Evolutionary conservation across 2,329 filamentous ascomycete genomes (phyloP).

Genomic region (Huntiella decipiens): DNA sequence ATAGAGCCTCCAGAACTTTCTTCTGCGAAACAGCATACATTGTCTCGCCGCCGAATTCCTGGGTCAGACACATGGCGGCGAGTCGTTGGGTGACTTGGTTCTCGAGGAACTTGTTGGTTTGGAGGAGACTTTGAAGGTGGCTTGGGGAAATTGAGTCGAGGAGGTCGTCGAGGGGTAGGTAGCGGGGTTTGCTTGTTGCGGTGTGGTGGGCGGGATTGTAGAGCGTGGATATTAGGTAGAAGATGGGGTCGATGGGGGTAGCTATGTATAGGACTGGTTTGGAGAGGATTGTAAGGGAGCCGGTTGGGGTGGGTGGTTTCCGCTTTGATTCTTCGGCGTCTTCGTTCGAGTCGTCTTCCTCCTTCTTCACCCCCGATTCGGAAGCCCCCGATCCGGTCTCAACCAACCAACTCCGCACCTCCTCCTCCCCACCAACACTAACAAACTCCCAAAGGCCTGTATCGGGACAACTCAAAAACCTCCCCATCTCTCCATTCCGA

Average conservation of each 20-base stretch:
- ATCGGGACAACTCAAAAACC: conserved; percentile 33
- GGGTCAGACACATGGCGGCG: conserved; percentile 55
- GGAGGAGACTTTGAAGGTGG: conserved; percentile 40
- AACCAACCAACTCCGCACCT: conserved; percentile 41
- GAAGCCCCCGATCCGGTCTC: conserved; percentile 16
- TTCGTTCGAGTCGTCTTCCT: background rate
- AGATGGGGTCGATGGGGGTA: conserved; percentile 67
- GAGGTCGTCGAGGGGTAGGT: conserved; percentile 53
- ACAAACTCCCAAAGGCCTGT: conserved; percentile 48
- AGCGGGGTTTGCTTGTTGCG: conserved; percentile 33
- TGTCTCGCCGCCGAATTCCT: conserved; percentile 63
- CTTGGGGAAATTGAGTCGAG: conserved; percentile 42
- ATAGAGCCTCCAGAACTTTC: conserved; percentile 47
- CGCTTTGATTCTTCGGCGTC: background rate
- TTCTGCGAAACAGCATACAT: conserved; percentile 65
- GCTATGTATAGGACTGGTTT: conserved; percentile 63
- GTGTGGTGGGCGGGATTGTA: conserved; percentile 22
- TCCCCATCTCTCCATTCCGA: too few relatives aligned
- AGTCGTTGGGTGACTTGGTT: conserved; percentile 44
- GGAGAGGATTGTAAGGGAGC: conserved; percentile 4
- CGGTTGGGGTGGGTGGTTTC: conserved; percentile 1
- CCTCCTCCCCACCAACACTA: conserved; percentile 31
- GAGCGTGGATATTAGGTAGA: conserved; percentile 61
- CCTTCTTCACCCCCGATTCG: background rate
- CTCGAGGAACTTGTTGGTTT: conserved; percentile 25